Base-by-base conservation (phyloP, 805 yeast species). In the Yamadazyma paraphyllophila region DNA sequence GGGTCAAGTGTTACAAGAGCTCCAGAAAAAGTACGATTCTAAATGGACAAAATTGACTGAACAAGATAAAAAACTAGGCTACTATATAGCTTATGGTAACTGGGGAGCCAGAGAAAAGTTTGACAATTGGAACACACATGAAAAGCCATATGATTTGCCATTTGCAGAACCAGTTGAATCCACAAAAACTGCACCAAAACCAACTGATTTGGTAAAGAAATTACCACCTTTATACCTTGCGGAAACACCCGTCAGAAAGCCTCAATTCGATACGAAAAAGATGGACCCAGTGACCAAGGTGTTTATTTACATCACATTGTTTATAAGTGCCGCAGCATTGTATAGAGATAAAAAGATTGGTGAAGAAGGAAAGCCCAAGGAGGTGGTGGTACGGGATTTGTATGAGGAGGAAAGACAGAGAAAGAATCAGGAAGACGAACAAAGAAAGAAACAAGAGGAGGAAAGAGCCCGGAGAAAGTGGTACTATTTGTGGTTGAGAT, bases 71-170 rank as follows among this genome's bases (percentile, higher is more conserved):
- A 68, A 76, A 49, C 67, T 83, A 51, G 74, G 80, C 8, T 83
- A 80, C 59, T 82, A 74, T 65, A 72, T 83, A 26, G 74, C 83
- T 0, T 86, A 81, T 61, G 91, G 91, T 2, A 71, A 83, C 39
- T 79, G 85, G 74, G 94, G 90, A 0, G 83, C 81, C 1, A 71
- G 95, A 50, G 81, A 77, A 39, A 77, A 77, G 15, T 75, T 83
- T 45, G 63, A 65, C 41, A 71, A 70, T 51, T 71, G 79, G 68
- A 69, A 66, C 46, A 51, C 54, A 24, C 61, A 57, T 3, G 60
- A 71, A 7, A 35, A 15, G 12, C 90, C 88, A 1, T 74, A 73
- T 39, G 89, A 84, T 59, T 65, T 83, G 45, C 85, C 88, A 1
- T 83, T 82, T 57, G 58, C 60, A 20, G 40, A 67, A 2, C 40